These are phyloP conservation scores for Lenzites betulinus DNA, from an alignment of 768 basidiomycete species.

Conservation along the genomic window DNA sequence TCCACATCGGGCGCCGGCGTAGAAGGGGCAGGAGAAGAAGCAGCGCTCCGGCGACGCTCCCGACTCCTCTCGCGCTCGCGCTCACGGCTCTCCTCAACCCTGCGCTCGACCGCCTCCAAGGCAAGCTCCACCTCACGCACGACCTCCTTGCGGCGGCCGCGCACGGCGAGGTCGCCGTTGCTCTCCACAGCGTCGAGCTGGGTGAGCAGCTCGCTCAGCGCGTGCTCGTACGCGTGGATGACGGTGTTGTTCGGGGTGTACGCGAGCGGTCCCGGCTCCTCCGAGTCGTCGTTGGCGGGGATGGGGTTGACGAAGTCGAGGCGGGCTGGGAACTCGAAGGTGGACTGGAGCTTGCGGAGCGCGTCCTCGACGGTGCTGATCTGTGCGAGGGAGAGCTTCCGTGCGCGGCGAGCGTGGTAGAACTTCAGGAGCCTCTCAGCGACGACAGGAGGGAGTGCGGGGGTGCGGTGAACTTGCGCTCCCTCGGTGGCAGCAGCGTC, in stretches of 20 bases:
- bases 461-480: constrained; percentile 20
- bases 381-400: constrained; percentile 41
- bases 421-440: constrained; percentile 31
- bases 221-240: constrained; percentile 63
- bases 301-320: constrained; percentile 32
- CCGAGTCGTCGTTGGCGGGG: constrained; percentile 4
- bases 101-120: constrained; percentile 51
- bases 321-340: constrained; percentile 42
- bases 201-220: constrained; percentile 54
- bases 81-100: constrained; percentile 47
- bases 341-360: constrained; percentile 37
- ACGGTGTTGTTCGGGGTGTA: constrained; percentile 62
- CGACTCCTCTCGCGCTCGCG: constrained; percentile 21
- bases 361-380: constrained; percentile 45
- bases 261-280: constrained; percentile 42
- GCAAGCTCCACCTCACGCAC: constrained; percentile 59
- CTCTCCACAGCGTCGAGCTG: constrained; percentile 64
- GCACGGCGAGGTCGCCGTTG: constrained; percentile 54
- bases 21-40: background rate
- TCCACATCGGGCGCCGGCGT: background rate
- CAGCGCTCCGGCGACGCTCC: constrained; percentile 9
- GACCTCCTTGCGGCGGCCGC: constrained; percentile 53
- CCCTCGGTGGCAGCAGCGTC: background rate
- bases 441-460: constrained; percentile 21
- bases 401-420: constrained; percentile 32